Evolutionary conservation across 192 early-diverging fungal genomes (phyloP).

Genomic region (Funneliformis mosseae): DNA sequence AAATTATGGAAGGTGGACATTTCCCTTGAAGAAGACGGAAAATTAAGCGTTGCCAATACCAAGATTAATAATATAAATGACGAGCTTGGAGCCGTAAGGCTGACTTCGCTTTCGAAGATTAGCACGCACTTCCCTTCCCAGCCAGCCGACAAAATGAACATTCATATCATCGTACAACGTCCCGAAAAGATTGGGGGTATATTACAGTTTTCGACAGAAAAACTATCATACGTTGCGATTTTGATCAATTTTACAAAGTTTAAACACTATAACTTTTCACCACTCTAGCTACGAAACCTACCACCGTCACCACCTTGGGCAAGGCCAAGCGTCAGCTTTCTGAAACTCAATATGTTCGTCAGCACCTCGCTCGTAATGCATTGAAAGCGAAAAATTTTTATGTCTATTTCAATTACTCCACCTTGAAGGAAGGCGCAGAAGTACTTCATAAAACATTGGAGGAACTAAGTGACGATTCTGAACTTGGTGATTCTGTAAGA

Average conservation of each 20-base stretch:
- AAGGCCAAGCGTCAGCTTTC: not conserved
- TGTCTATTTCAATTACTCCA: slow-evolving; percentile 4
- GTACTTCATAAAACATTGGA: slow-evolving; percentile 12
- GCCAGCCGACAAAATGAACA: no score
- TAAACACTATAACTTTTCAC: not conserved
- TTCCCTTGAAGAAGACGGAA: not conserved
- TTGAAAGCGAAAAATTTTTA: slow-evolving; percentile 16
- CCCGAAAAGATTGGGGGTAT: no score
- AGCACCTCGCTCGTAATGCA: not conserved
- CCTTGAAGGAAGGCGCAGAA: slow-evolving; percentile 16
- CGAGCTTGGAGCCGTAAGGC: no score
- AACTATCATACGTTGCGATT: no score
- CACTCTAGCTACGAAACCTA: not conserved
- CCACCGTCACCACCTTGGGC: not conserved
- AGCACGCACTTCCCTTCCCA: no score
- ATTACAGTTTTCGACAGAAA: no score
- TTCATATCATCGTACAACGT: no score
- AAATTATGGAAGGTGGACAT: slow-evolving; percentile 34
- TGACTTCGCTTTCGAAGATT: no score
- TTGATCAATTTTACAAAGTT: no score
- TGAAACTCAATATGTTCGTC: slow-evolving; percentile 10
- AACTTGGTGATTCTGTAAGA: not conserved
- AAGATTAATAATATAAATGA: no score
- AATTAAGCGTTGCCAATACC: not conserved
- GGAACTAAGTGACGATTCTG: slow-evolving; percentile 1